phyloP scores from a whole-genome alignment of 176 grass and related monocot genomes.

The Miscanthus lutarioriparius region DNA sequence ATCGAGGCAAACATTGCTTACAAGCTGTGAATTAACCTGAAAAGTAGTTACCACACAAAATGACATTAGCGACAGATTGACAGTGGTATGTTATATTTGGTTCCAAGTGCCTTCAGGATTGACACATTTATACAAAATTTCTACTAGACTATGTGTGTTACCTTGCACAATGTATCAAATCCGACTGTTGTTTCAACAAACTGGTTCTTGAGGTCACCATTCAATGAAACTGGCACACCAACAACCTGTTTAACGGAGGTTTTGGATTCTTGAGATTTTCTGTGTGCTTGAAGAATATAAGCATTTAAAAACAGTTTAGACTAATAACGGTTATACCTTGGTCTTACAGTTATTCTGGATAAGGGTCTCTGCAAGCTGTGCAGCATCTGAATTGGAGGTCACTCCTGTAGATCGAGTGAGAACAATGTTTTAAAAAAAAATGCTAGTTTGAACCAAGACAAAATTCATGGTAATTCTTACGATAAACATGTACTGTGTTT shows the following conservation, averaged over 20 bases:
- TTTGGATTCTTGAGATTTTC: not conserved
- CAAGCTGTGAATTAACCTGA: conserved; percentile 79
- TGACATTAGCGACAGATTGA: not conserved
- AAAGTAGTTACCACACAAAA: conserved; percentile 22
- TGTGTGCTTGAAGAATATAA: not conserved
- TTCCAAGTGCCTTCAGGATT: not conserved
- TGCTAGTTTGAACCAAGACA: not conserved
- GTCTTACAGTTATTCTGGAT: conserved; percentile 75
- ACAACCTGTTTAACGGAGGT: conserved; percentile 44
- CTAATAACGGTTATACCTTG: conserved; percentile 48
- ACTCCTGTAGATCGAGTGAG: conserved; percentile 44
- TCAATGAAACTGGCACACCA: conserved; percentile 64
- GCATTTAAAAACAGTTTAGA: not conserved
- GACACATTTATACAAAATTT: not conserved
- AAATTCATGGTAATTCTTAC: not conserved
- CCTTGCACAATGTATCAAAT: conserved; percentile 79
- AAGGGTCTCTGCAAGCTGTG: conserved; percentile 93
- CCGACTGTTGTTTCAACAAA: conserved; percentile 72
- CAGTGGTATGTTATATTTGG: not conserved
- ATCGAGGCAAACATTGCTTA: conserved; percentile 74
- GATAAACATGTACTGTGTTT: not conserved
- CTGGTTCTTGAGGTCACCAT: conserved; percentile 81
- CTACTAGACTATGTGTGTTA: not conserved
- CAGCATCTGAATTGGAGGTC: conserved; percentile 89
- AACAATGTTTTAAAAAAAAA: not conserved